These are phyloP conservation scores for Naganishia kalamii DNA, from an alignment of 768 basidiomycete species.

Conservation along the genomic window DNA sequence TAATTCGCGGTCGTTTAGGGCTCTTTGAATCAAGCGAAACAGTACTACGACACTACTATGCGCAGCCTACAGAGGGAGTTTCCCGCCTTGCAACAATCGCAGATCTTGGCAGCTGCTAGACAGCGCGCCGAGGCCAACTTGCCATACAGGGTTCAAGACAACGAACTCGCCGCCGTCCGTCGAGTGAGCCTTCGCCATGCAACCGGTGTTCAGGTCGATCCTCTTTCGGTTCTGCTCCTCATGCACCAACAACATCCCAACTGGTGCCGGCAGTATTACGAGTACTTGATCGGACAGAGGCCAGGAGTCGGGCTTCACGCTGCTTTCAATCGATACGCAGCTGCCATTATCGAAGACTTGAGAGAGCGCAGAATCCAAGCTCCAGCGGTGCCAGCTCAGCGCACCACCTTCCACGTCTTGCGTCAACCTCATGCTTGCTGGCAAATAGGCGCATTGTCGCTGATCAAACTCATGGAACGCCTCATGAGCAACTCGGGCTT, in stretches of 20 bases:
- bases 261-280: not conserved
- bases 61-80: not conserved
- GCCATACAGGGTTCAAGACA: not conserved
- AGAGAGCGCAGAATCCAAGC: not conserved
- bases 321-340: not conserved
- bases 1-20: not conserved
- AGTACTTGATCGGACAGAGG: not conserved
- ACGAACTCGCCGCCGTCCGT: not conserved
- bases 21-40: not conserved
- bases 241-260: not conserved
- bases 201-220: not conserved
- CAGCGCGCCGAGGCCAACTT: not conserved
- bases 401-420: not conserved
- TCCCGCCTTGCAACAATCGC: not conserved
- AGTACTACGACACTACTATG: not conserved
- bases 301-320: not conserved
- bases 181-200: not conserved
- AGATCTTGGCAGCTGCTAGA: not conserved
- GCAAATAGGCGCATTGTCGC: not conserved
- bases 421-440: constrained; percentile 8
- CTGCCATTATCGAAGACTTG: not conserved
- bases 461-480: not conserved
- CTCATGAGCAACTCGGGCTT: not conserved
- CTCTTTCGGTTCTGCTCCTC: not conserved
- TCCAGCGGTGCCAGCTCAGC: not conserved